Evolutionary conservation across 352 stramenopile species (phyloP), one percentile per base, ranked within the genome.

Genomic region (Globisporangium mamillatum): DNA sequence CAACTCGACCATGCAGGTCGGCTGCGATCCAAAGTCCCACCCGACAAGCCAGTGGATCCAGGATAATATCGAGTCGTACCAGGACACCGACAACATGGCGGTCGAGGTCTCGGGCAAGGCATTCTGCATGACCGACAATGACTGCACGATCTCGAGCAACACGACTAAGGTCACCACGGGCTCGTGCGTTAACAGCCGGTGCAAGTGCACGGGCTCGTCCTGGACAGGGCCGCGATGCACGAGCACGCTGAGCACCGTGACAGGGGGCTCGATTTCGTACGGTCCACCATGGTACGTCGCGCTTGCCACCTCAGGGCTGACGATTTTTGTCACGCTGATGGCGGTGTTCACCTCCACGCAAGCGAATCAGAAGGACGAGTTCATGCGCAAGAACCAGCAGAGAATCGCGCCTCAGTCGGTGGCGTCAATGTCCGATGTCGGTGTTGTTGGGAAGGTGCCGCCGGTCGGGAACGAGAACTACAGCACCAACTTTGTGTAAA

Each of bases 141-240:
- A 83, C 52, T 83, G 76, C 52, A 77, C 69, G 8, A 79, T 80
- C 52, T n/a, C 64, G 20, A 70, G 56, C 16, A 69, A 70, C 20
- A 67, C n/a, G 20, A 61, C 63, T 10, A 66, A 67, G 34, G 36
- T 84, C 16, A 61, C 67, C 20, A 82, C 77, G 0, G 77, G 77
- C 7, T 74, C 59, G 38, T 84, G 75, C 36, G 32, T 71, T 1
- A 56, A 72, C 27, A 73, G 65, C 14, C 75, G 77, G 10, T 84
- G 77, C 61, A 64, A 57, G 2, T 84, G 77, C 36, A 67, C 54
- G 0, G 55, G 73, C 1, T 62, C 66, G 29, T 73, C 72, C 34
- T 82, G 76, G 76, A 73, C 71, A 24, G 76, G 76, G 3, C 76
- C 76, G 16, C 71, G 76, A 9, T 82, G 76, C 36, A 78, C 74